Base-by-base conservation (phyloP, 768 basidiomycete genomes). In the Trametes coccinea region DNA sequence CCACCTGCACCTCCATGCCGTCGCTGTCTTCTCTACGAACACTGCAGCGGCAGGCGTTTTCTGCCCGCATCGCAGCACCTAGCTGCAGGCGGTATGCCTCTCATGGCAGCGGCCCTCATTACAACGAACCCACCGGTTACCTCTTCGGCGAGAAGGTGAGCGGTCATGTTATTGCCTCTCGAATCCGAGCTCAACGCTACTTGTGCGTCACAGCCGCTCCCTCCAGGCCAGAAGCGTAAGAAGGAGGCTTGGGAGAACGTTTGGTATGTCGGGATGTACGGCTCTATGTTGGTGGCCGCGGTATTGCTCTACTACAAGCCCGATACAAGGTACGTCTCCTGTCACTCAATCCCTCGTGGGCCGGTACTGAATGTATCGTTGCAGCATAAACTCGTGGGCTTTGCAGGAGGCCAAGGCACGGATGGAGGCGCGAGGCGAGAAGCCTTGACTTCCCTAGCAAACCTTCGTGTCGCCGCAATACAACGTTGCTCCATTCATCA, bases 181-280 rank as follows among this genome's bases (percentile, higher is more conserved):
- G 10, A 14, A 34, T 17, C n/a, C 46, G 9, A 65, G 27, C 41
- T 51, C 43, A 27, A 41, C 11, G 34, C 5, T 6, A 11, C 34
- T 7, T 27, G 7, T 27, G 49, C 55, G 7, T 22, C 9, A 4
- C 60, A 93, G 92, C 91, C 92, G 5, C 85, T 79, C 48, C 81
- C 88, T 34, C 84, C 87, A 3, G 92, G 92, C 9, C 86, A 92
- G 75, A 95, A 92, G 73, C 83, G 94, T 70, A 84, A 88, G 71
- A 89, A 88, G 73, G 92, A 95, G 73, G 84, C 88, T 27, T 97
- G 94, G 94, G 95, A 97, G 78, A 86, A 82, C 65, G 80, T 92
- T 43, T 97, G 93, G 90, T 92, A 92, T 70, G 73, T 86, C 63
- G 95, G 94, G 34, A 94, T 97, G 91, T 94, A 91, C 70, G 95